Evolutionary conservation across 2,329 filamentous ascomycete species (phyloP), one percentile per base, ranked within the genome.

Genomic region (Xylaria sp.): DNA sequence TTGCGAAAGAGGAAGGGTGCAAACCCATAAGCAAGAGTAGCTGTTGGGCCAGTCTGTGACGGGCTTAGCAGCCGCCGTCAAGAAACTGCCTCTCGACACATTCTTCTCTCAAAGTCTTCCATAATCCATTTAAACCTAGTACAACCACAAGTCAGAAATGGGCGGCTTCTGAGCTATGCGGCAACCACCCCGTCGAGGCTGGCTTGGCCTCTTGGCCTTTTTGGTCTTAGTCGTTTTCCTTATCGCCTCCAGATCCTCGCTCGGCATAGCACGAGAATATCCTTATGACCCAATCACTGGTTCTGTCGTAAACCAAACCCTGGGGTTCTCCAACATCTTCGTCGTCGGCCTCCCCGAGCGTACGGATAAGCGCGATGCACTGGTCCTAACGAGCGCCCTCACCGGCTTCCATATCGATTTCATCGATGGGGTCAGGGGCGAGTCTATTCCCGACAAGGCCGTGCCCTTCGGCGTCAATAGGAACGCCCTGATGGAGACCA

Each of bases 291-390:
- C 32, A 10, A 58, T 28, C 32, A 28, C 13, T 20, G 62, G 57
- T 7, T n/a, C 54, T 12, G 32, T 39, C 55, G 28, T 39, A 5
- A 79, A 78, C 66, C 58, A 60, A n/a, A 76, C 75, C 2, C 67
- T 79, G 3, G 77, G 77, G 0, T 78, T 78, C 54, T 65, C 72
- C 25, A 78, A 76, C 48, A 66, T 79, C 8, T 76, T 84, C 65
- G 81, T 83, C 25, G 78, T 87, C 64, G 81, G 82, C 3, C 76
- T 87, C 12, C 82, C 83, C 4, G 79, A 82, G 46, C 80, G 85
- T 37, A 82, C 80, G 4, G 85, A 87, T 73, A 84, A 85, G 70
- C 80, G 82, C 58, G 85, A 87, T 78, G 82, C 81, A 2, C 76
- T 87, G 20, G 75, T 80, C 1, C 74, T 87, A 6, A 78, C 81